Conservation (phyloP, 441 rosid species). For the Cnidoscolus chayamansa region DNA sequence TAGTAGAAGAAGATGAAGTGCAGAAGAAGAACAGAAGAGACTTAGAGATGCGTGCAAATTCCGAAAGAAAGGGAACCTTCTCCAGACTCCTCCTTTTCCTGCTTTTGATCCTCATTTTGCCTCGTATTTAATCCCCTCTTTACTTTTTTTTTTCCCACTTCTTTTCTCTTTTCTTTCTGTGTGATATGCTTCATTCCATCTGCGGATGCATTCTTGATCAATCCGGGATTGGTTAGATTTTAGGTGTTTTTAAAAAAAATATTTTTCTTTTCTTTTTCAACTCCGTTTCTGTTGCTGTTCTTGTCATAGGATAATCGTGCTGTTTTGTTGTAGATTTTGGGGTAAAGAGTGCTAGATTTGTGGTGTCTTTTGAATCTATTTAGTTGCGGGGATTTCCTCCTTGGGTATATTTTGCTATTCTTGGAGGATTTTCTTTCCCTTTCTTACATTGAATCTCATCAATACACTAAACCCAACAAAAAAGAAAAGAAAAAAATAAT, state of each 20-base stretch:
- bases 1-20: slow-evolving; percentile 11
- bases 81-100: slow-evolving; percentile 55
- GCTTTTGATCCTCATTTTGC: slow-evolving; percentile 48
- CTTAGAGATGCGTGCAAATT: slow-evolving; percentile 61
- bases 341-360: slow-evolving; percentile 36
- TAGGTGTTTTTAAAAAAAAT: not conserved
- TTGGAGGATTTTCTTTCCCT: slow-evolving; percentile 40
- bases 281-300: not conserved
- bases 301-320: not conserved
- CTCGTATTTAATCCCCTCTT: slow-evolving; percentile 36
- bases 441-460: slow-evolving; percentile 5
- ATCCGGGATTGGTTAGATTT: slow-evolving; percentile 37
- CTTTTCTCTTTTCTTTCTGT: not conserved
- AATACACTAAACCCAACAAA: slow-evolving; percentile 12
- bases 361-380: not conserved
- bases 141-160: not conserved
- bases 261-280: not conserved
- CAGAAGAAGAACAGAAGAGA: slow-evolving; percentile 9
- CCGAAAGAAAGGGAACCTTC: slow-evolving; percentile 53
- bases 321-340: slow-evolving; percentile 23
- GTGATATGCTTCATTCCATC: slow-evolving; percentile 34
- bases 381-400: slow-evolving; percentile 29
- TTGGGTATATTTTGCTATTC: slow-evolving; percentile 44
- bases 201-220: slow-evolving; percentile 37
- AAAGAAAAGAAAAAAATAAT: too few relatives aligned